A percentile compares a stretch with the other conserved stretches of the same genome.
phyloP scores from a whole-genome alignment of 352 stramenopile genomes.

The Pythium myriotylum region DNA sequence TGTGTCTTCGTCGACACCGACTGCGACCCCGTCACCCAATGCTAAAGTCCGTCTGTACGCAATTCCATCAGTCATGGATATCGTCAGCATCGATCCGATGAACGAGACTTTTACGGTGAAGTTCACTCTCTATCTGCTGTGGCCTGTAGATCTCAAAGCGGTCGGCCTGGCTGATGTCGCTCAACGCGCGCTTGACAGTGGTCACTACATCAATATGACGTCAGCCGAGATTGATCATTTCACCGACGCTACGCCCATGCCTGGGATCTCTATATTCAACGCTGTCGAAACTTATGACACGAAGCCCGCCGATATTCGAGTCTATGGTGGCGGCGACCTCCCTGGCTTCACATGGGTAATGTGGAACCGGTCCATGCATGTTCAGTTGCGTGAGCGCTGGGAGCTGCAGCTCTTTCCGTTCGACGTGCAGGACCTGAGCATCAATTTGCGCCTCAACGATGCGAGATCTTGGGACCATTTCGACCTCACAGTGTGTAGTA shows the following conservation, averaged over 20 bases:
- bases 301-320: conserved; percentile 15
- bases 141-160: conserved; percentile 20
- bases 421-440: conserved; percentile 27
- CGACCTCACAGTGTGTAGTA: conserved; percentile 22
- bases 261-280: conserved; percentile 21
- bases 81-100: conserved; percentile 32
- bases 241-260: conserved; percentile 20
- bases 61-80: conserved; percentile 29
- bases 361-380: conserved; percentile 22
- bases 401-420: conserved; percentile 30
- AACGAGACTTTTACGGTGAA: conserved; percentile 30
- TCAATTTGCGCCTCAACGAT: conserved; percentile 22
- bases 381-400: conserved; percentile 24
- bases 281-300: conserved; percentile 26
- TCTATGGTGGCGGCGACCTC: conserved; percentile 20
- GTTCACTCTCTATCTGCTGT: conserved; percentile 27
- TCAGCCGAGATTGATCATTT: conserved; percentile 21
- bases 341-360: conserved; percentile 21
- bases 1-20: not conserved
- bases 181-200: conserved; percentile 16
- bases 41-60: conserved; percentile 11
- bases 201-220: conserved; percentile 19
- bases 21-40: not conserved
- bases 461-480: conserved; percentile 21
- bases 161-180: conserved; percentile 16